Evolutionary conservation across 78 protist genomes (phyloP), one percentile per base, ranked within the genome.

Genomic region (Isochrysis galbana): DNA sequence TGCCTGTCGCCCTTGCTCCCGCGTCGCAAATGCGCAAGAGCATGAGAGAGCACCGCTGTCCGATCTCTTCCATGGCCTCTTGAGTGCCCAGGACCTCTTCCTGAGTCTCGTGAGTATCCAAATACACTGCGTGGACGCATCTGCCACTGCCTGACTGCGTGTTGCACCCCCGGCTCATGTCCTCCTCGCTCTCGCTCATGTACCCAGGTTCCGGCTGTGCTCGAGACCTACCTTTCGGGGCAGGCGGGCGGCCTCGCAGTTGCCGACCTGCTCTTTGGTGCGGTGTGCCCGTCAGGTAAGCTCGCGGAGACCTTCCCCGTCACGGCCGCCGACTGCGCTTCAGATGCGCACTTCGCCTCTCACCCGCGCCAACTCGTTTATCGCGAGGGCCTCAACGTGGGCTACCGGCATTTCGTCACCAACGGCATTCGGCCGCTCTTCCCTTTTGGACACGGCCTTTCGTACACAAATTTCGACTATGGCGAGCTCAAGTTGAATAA

Each of bases 301-400:
- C 93, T 95, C 45, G 94, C 97, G 36, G 32, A 94, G 38, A 92
- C 96, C 29, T 72, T 93, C n/a, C 96, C 95, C 19, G 26, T 0
- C 34, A 54, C 0, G 32, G 54, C 78, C 19, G 77, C 74, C 47
- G 93, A 74, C 10, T 0, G 34, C 29, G 86, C 19, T 17, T 78
- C 69, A 22, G 51, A 3, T 44, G 61, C 70, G 41, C 54, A 41
- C 0, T 92, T 3, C 55, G n/a, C 36, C 11, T 94, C 96, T 10
- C 4, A 42, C 87, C 26, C 84, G 29, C 25, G 41, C 44, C 5
- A 0, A 25, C 29, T 17, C 23, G 22, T 36, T 21, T 95, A 95
- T 87, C 7, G 84, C 72, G 97, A 95, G 91, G 42, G 39, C 38
- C 95, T 95, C 5, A 22, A 23, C 26, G 95, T 94, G 38, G 97